phyloP scores from a whole-genome alignment of 1,284 basidiomycete genomes.

The Trametes pubescens region DNA sequence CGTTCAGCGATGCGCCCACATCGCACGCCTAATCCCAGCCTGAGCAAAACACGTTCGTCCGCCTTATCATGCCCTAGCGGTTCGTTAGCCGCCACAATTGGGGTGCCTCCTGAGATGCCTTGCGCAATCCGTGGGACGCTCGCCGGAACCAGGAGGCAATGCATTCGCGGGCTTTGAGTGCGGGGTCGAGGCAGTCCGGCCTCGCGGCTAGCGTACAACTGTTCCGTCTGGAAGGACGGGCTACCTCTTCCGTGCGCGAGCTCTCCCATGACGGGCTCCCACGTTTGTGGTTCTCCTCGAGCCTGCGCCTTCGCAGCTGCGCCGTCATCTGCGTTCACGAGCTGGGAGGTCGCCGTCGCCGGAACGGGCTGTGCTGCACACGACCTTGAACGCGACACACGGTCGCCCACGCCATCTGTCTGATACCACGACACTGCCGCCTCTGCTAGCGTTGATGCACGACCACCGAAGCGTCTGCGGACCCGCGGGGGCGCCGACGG shows the following conservation, averaged over 20 bases:
- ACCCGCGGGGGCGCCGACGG: neutral
- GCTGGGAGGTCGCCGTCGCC: neutral
- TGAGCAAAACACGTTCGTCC: conserved; percentile 14
- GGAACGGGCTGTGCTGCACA: neutral
- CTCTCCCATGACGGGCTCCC: conserved; percentile 16
- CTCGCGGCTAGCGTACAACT: conserved; percentile 14
- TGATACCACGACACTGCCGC: neutral
- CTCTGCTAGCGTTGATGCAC: neutral
- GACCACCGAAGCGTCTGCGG: neutral
- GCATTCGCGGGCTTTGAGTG: neutral
- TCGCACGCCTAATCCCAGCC: neutral
- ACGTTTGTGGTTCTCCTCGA: conserved; percentile 15
- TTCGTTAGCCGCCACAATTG: neutral
- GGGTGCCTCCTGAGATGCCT: neutral
- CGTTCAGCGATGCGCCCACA: neutral
- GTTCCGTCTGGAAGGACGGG: neutral
- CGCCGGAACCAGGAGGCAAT: conserved; percentile 3
- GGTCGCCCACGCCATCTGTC: neutral
- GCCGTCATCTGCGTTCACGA: conserved; percentile 4
- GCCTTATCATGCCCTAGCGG: conserved; percentile 8
- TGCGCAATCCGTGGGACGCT: conserved; percentile 1
- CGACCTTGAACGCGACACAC: neutral
- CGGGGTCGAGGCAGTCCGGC: conserved; percentile 1
- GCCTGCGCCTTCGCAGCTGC: conserved; percentile 7
- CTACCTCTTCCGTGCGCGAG: conserved; percentile 9